Evolutionary conservation across 208 protist species (phyloP), one percentile per base, ranked within the genome.

Genomic region (Crithidia sp.): DNA sequence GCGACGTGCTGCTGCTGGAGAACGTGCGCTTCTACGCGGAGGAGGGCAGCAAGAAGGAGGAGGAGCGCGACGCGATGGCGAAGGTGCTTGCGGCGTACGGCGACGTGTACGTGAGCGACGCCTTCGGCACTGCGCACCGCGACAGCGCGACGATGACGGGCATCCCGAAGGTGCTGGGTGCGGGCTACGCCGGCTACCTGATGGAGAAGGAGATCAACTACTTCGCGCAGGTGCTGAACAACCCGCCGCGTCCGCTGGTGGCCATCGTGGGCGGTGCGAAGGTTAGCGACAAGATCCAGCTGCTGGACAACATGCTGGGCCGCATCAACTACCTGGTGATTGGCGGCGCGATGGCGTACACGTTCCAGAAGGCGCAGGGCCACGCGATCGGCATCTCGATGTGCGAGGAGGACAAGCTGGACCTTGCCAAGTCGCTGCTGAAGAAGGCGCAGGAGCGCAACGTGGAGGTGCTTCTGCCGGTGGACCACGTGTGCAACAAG

Each of bases 21-120:
- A 99, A 99, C 83, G 84, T 99, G 41, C 96, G 99, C 68, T 99
- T 99, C 92, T 98, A 99, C 88, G 17, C 86, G 55, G 98, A 99
- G 79, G 98, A 99, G 77, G 95, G 98, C 77, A 97, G 97, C 63
- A 97, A 96, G 74, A 96, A 96, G 45, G 81, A 94, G 53, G 84
- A 71, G 41, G 82, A 94, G 39, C 90, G 92, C 56, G 90, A 92
- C n/a, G 91, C 80, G 41, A 95, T 94, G 90, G 89, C 87, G n/a
- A 88, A 89, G n/a, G 94, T 97, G 45, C 91, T 99, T 8, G 89
- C 89, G 12, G 81, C 79, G 2, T 93, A 92, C 74, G 98, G 94
- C 80, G 99, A 99, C 83, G 65, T 99, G n/a, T 99, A 98, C 90
- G 88, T 99, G 40, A 98, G 97, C 77, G 99, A 99, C 82, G 98